Evolutionary conservation across 805 yeast genomes (phyloP).

Genomic region (Kazachstania taianensis): DNA sequence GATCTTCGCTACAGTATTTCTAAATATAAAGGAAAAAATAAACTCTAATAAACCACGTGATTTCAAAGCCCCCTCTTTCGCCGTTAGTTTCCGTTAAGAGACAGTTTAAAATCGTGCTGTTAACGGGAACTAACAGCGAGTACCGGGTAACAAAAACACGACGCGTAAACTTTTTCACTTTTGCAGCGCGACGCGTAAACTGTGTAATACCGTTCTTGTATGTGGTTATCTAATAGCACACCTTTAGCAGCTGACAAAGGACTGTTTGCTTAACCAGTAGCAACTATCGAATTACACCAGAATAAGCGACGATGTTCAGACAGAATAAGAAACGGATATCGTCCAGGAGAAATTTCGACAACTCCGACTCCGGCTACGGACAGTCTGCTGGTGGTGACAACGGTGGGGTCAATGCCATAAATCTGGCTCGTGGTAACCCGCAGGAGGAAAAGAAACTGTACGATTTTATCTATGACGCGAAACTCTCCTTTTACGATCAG

Average conservation of each 20-base stretch:
- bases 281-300: too few species aligned
- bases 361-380: constrained; percentile 12
- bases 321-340: constrained; percentile 65
- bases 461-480: constrained; percentile 39
- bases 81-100: not conserved
- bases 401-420: not conserved
- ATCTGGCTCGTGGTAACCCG: not conserved
- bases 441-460: constrained; percentile 29
- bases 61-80: not conserved
- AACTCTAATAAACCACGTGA: not conserved
- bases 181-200: too few species aligned
- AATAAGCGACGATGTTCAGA: constrained; percentile 47
- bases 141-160: too few species aligned
- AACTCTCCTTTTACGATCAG: constrained; percentile 61
- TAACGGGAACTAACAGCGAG: not conserved
- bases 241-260: too few species aligned
- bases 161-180: too few species aligned
- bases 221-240: too few species aligned
- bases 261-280: too few species aligned
- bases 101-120: not conserved
- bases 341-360: constrained; percentile 58
- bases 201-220: too few species aligned
- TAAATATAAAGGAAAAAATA: too few species aligned
- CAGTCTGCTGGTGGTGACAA: constrained; percentile 7
- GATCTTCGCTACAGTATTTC: too few species aligned